A percentile compares a stretch with the other conserved stretches of the same genome.
These are phyloP conservation scores for Pyrus communis DNA, from an alignment of 306 rosid species.

Conservation along the genomic window DNA sequence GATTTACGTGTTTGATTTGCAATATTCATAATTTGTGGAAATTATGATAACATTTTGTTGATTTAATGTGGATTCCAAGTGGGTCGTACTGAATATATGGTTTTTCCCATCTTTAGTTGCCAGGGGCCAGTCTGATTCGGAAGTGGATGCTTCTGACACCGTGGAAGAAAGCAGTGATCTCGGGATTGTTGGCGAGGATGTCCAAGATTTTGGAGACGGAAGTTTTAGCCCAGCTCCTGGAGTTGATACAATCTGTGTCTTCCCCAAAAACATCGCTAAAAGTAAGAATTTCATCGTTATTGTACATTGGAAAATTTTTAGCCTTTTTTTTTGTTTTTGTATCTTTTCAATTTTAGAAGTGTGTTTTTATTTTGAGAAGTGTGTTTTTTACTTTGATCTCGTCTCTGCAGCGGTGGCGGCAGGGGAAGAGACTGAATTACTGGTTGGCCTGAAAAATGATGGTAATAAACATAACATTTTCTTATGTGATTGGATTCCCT, in stretches of 20 bases:
- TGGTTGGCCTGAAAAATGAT: conserved; percentile 79
- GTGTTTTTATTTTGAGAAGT: not conserved
- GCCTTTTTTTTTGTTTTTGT: not conserved
- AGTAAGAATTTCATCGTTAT: conserved; percentile 28
- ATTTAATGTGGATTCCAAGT: not conserved
- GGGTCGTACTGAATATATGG: not conserved
- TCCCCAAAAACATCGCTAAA: conserved; percentile 67
- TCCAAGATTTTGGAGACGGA: conserved; percentile 57
- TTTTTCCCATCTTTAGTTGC: conserved; percentile 40
- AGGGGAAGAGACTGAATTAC: conserved; percentile 77
- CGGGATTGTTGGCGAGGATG: conserved; percentile 73
- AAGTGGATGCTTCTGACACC: conserved; percentile 35
- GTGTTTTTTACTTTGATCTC: conserved; percentile 9
- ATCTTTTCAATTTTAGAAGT: not conserved
- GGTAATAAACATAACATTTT: conserved; percentile 35
- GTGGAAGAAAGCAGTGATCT: conserved; percentile 59
- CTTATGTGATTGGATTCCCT: not conserved
- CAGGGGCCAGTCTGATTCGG: conserved; percentile 57
- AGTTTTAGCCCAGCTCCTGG: conserved; percentile 65
- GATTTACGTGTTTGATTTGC: not conserved
- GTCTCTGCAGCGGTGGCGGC: conserved; percentile 66
- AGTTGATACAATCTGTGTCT: conserved; percentile 59
- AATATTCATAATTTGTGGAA: too few relatives aligned
- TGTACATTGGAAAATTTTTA: not conserved
- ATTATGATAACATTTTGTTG: too few relatives aligned